Evolutionary conservation across 1,284 basidiomycete species (phyloP).

Genomic region (Anthracocystis setariae): DNA sequence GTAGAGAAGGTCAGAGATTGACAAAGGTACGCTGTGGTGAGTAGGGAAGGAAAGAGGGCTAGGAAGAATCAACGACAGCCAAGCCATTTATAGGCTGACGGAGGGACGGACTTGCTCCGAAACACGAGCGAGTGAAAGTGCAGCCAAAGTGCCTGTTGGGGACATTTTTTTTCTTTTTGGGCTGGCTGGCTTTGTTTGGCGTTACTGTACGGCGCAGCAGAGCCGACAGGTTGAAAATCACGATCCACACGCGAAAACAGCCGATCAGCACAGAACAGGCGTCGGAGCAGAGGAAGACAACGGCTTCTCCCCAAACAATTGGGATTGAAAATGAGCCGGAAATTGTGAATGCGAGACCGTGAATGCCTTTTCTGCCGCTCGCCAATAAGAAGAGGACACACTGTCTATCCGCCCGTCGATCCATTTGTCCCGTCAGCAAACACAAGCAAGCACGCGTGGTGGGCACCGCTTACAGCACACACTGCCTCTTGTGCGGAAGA

Average conservation of each 20-base stretch:
- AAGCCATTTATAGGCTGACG: constrained; percentile 5
- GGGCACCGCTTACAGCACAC: too few relatives aligned
- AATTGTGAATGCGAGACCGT: background rate
- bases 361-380: background rate
- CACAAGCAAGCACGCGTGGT: background rate
- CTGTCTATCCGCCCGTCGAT: constrained; percentile 6
- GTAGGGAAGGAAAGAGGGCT: constrained; percentile 1
- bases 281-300: background rate
- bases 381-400: background rate
- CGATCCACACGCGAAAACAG: background rate
- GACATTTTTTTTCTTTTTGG: background rate
- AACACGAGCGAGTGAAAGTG: background rate
- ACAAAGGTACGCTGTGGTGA: constrained; percentile 12
- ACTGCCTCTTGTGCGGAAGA: too few relatives aligned
- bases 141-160: background rate
- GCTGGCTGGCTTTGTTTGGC: background rate
- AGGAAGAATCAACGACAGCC: background rate
- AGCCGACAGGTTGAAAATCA: background rate
- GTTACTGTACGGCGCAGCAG: background rate
- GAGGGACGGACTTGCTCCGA: background rate
- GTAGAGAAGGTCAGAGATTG: constrained; percentile 1
- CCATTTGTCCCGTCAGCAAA: background rate
- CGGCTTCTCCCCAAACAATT: background rate
- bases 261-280: background rate
- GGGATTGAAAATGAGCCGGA: background rate